Evolutionary conservation across 805 yeast genomes (phyloP).

Genomic region (Pichia rugopelliculosa): DNA sequence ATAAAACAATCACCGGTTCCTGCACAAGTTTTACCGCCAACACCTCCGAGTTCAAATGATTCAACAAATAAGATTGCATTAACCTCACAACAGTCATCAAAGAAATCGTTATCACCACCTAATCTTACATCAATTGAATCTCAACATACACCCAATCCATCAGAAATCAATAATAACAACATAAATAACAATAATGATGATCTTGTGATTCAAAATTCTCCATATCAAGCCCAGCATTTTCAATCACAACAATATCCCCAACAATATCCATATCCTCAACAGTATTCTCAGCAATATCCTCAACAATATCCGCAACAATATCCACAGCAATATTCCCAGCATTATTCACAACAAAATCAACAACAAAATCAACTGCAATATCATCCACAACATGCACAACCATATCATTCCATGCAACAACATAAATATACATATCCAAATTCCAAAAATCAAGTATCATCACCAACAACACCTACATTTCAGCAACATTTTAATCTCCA

Average conservation of each 20-base stretch:
- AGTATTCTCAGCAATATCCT: too few relatives aligned
- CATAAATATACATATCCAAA: too few relatives aligned
- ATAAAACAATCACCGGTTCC: conserved; percentile 7
- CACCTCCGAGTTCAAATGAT: not conserved
- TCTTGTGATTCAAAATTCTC: not conserved
- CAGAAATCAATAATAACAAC: not conserved
- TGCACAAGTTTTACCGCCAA: conserved; percentile 3
- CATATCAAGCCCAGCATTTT: too few relatives aligned
- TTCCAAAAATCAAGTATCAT: not conserved
- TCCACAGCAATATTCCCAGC: not conserved
- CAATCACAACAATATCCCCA: too few relatives aligned
- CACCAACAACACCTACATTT: not conserved
- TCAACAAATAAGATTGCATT: not conserved
- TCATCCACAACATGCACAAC: not conserved
- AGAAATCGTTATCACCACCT: not conserved
- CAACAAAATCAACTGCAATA: not conserved
- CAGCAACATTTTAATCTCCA: not conserved
- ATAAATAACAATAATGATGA: not conserved
- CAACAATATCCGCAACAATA: not conserved
- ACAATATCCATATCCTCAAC: not conserved
- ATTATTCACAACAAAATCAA: not conserved
- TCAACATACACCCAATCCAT: not conserved
- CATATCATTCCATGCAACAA: too few relatives aligned
- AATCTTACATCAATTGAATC: not conserved
- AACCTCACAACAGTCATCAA: not conserved